Conservation (phyloP, 2,329 filamentous ascomycete genomes). For the Blastomyces gilchristii region DNA sequence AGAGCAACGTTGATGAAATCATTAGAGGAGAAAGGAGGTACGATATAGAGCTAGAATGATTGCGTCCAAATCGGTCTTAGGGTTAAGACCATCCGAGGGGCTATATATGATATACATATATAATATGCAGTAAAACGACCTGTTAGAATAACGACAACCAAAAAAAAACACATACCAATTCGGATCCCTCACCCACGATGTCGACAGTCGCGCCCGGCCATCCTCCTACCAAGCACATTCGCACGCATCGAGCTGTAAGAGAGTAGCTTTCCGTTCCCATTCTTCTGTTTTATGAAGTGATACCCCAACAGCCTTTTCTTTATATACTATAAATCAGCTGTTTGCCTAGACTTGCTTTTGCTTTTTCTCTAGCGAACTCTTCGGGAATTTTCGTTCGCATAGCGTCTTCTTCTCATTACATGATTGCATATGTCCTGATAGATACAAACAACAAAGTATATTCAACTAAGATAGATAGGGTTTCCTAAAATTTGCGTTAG, state of each 20-base stretch:
- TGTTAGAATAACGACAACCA: not conserved
- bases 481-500: not conserved
- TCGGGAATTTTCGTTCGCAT: not conserved
- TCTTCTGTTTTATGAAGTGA: conserved; percentile 1
- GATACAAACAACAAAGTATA: not conserved
- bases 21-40: conserved; percentile 35
- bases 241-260: not conserved
- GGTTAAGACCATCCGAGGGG: not conserved
- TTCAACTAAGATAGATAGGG: not conserved
- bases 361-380: not conserved
- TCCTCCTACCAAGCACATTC: not conserved
- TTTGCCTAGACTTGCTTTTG: not conserved
- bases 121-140: not conserved
- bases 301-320: not conserved
- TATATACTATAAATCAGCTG: not conserved
- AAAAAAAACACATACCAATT: not conserved
- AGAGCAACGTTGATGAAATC: conserved; percentile 56
- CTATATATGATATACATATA: not conserved
- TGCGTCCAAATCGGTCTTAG: not conserved
- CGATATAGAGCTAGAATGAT: not conserved
- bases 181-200: not conserved
- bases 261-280: not conserved
- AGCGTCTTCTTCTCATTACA: not conserved
- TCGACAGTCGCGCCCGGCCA: not conserved
- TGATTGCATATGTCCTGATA: not conserved